Base-by-base conservation (phyloP, 2,329 filamentous ascomycete genomes). In the Coniochaeta pulveracea region DNA sequence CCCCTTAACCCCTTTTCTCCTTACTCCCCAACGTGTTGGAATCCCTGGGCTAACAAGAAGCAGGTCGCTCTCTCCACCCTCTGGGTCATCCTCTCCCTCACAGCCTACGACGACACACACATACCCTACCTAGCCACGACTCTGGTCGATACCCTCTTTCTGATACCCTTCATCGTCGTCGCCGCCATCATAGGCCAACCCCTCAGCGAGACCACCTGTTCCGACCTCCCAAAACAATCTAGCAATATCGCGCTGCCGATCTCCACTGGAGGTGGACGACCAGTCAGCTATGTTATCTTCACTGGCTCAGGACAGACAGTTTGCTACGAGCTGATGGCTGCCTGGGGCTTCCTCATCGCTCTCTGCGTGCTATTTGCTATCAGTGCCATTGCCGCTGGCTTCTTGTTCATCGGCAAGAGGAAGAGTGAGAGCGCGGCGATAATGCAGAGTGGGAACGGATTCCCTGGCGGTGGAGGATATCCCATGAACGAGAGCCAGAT, bases 301-400 rank as follows among this genome's bases (percentile, higher is more conserved):
- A 63, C 66, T 15, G 63, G 64, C 35, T 10, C 6, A 7, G 66
- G 64, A 44, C 66, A 65, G 52, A 55, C 69, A 12, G 81, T 82
- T 35, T 95, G 88, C 61, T 76, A 78, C 48, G 77, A 91, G 63
- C 76, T 86, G 54, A 93, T 93, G 67, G 74, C 81, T 11, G 73
- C 91, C 43, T 94, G 86, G 88, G 86, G 85, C 1, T 58, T 94
- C 39, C 73, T 76, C 53, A 88, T 94, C 55, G 77, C 77, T 4
- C 69, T 93, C 32, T 85, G 77, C 53, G 70, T 82, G 26, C 59
- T 85, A 22, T 84, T 83, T 47, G 66, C 72, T 40, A 67, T 83
- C 38, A 79, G 75, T 3, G 59, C 65, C 28, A 55, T 79, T 32
- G 64, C 71, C 28, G 69, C 65, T 19, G 55, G 63, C 35, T 73